These are phyloP conservation scores for Turritis glabra DNA, from an alignment of 345 rosid genomes.

Conservation along the genomic window DNA sequence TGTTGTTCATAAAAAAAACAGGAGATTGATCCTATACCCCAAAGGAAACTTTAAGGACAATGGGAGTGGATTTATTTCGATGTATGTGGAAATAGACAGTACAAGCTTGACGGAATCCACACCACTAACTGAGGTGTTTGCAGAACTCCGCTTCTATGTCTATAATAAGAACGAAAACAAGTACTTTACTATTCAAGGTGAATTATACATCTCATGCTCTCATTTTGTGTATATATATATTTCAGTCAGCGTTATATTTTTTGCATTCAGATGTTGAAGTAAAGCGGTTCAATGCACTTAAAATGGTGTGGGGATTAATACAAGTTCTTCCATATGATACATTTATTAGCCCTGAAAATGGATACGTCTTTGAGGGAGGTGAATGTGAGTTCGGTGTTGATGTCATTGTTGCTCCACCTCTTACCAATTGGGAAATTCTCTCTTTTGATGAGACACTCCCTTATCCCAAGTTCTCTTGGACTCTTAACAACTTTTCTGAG, in stretches of 20 bases:
- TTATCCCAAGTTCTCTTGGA: neutral
- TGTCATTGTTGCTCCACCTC: neutral
- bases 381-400: slow-evolving; percentile 24
- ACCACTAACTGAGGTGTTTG: neutral
- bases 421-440: slow-evolving; percentile 16
- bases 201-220: too few species aligned
- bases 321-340: slow-evolving; percentile 5
- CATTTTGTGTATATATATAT: too few species aligned
- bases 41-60: slow-evolving; percentile 17
- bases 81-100: slow-evolving; percentile 16
- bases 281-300: slow-evolving; percentile 15
- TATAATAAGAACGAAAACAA: neutral
- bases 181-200: slow-evolving; percentile 10
- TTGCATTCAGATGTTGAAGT: neutral
- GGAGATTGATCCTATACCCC: slow-evolving; percentile 13
- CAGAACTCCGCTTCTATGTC: slow-evolving; percentile 12
- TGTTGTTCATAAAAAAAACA: too few species aligned
- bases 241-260: too few species aligned
- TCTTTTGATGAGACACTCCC: slow-evolving; percentile 1
- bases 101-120: neutral
- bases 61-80: neutral
- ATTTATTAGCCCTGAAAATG: slow-evolving; percentile 4
- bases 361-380: slow-evolving; percentile 1
- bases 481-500: neutral
- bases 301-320: neutral